Percentiles rank a stretch among this genome's conserved stretches.
phyloP scores from a whole-genome alignment of 768 basidiomycete genomes.

The Tricholoma furcatifolium region DNA sequence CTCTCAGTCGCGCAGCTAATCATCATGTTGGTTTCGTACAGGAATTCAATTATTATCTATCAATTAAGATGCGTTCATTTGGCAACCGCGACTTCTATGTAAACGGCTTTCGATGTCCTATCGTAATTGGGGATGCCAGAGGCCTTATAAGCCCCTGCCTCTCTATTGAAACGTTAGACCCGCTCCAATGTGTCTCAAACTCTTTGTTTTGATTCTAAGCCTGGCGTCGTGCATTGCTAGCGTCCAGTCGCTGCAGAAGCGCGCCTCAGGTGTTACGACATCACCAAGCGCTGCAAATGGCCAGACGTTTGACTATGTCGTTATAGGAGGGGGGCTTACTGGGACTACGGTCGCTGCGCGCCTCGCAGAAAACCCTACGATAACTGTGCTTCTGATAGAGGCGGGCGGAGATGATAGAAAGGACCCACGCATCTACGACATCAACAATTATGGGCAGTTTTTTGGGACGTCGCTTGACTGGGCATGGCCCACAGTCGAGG shows the following conservation, averaged over 20 bases:
- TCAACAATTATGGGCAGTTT: constrained; percentile 41
- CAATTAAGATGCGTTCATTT: too few relatives aligned
- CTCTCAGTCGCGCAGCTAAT: too few relatives aligned
- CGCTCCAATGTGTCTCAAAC: too few relatives aligned
- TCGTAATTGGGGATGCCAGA: too few relatives aligned
- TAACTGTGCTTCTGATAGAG: constrained; percentile 49
- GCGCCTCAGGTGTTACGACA: constrained; percentile 33
- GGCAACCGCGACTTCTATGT: too few relatives aligned
- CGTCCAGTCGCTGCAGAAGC: constrained; percentile 23
- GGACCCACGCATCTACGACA: constrained; percentile 43
- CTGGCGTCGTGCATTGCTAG: too few relatives aligned
- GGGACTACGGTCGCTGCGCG: constrained; percentile 50
- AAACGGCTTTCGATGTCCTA: too few relatives aligned
- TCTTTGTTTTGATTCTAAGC: too few relatives aligned
- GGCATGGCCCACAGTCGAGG: constrained; percentile 43
- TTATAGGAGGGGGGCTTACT: constrained; percentile 46
- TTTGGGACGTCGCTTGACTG: constrained; percentile 44
- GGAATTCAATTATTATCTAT: too few relatives aligned
- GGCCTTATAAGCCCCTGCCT: too few relatives aligned
- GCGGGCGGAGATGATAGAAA: constrained; percentile 47
- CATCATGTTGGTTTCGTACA: too few relatives aligned
- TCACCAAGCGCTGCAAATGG: constrained; percentile 29
- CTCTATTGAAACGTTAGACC: too few relatives aligned
- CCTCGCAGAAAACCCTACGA: constrained; percentile 40
- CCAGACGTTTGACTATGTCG: constrained; percentile 41